A percentile compares a stretch with the other conserved stretches of the same genome.
Evolutionary conservation across 2,329 filamentous ascomycete genomes (phyloP).

Genomic region (Aspergillus carbonarius): DNA sequence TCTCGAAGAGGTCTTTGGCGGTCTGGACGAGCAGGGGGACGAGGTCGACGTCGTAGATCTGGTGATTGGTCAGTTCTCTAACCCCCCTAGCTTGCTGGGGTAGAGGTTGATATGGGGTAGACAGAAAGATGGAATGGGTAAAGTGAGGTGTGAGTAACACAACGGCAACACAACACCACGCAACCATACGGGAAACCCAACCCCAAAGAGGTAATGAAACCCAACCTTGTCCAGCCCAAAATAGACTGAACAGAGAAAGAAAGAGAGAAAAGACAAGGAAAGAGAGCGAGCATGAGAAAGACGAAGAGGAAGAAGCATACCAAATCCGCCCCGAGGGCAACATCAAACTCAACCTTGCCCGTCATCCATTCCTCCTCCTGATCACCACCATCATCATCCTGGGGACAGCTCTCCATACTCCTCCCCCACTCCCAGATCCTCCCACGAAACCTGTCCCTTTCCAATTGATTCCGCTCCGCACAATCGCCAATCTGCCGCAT

Average conservation of each 20-base stretch:
- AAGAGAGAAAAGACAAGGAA: too few relatives aligned
- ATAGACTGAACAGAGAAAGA: neutral
- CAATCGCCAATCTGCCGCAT: conserved; percentile 42
- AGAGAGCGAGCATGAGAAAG: neutral
- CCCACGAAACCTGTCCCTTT: conserved; percentile 24
- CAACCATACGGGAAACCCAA: neutral
- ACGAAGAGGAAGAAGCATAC: conserved; percentile 26
- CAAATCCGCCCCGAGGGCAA: conserved; percentile 45
- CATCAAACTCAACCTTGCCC: conserved; percentile 30
- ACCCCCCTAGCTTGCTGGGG: too few relatives aligned
- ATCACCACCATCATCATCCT: conserved; percentile 1
- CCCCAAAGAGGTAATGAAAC: neutral
- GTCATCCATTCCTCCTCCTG: neutral
- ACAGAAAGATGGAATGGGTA: neutral
- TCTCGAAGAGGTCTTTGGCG: conserved; percentile 56
- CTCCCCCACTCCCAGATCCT: conserved; percentile 47
- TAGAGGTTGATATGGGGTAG: neutral
- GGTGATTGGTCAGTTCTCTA: neutral
- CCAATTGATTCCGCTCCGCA: conserved; percentile 33
- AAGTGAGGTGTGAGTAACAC: neutral
- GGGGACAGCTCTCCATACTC: conserved; percentile 20
- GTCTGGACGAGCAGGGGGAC: conserved; percentile 59
- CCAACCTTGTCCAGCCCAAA: neutral
- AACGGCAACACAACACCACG: neutral
- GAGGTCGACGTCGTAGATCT: conserved; percentile 63